Base-by-base conservation (phyloP, 345 rosid species). In the Nephelium lappaceum region DNA sequence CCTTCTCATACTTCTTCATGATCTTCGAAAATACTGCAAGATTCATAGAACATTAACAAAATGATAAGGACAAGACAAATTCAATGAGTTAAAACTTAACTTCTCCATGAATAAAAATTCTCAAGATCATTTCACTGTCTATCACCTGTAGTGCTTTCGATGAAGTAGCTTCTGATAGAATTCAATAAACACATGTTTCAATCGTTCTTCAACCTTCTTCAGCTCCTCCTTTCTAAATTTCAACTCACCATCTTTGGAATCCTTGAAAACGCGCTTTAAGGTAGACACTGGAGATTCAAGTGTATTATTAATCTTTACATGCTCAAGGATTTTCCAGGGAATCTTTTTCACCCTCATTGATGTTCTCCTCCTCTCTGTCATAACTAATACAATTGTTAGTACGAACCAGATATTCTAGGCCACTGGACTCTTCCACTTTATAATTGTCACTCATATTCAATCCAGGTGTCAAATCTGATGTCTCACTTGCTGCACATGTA, bases 1-100 rank as follows among this genome's bases (percentile, higher is more conserved):
- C 93, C 92, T 91, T 88, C 69, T 91, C 92, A 43, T 93, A 91
- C 81, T 89, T 88, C 60, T 88, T 87, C 89, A 93, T 80, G 85
- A 90, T 90, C 84, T 86, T 90, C 83, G 93, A 91, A 83, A 90
- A 93, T 58, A 95, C 92, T 18, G 92, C 85, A 74, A 89, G 93
- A 85, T 88, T 91, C 88, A 90, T 87, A 74, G 88, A 90, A 77
- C 74, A 67, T 73, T 83, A 60, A 41, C 60, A 63, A 80, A 73
- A 74, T 23, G 41, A 58, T 2, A 36, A 47, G 24, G 24, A 58
- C 8, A 12, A 25, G 42, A 77, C 41, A 27, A 15, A 55, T 67
- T 71, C 18, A 47, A 66, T 24, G 75, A 49, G 70, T 10, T 11
- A 77, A 7, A 61, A 19, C 42, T 42, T 47, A 73, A 67, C 55